Percentiles rank a stretch among this genome's conserved stretches.
Conservation (phyloP, 192 early-diverging fungal genomes). For the Haplosporangium gracile region DNA sequence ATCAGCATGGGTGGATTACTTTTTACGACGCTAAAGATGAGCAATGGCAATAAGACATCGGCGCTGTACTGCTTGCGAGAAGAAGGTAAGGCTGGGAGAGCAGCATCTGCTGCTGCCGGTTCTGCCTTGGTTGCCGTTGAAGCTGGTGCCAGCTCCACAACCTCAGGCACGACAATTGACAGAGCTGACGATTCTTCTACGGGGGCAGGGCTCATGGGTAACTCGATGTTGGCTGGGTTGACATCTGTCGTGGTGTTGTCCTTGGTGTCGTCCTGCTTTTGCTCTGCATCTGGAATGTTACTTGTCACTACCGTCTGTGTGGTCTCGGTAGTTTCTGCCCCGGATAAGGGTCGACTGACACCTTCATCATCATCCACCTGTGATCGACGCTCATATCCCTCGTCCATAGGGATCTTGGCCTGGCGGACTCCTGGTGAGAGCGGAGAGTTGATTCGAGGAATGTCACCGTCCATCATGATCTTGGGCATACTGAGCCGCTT, state of each 20-base stretch:
- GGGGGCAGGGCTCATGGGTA: slow-evolving; percentile 27
- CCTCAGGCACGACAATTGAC: not conserved
- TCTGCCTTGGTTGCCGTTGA: not conserved
- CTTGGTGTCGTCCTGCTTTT: not conserved
- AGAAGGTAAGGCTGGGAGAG: not conserved
- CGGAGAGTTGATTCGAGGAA: slow-evolving; percentile 11
- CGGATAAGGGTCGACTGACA: not conserved
- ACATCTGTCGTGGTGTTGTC: not conserved
- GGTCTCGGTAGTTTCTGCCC: not conserved
- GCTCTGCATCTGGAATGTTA: not conserved
- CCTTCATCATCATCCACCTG: not conserved
- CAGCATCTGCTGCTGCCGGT: not conserved
- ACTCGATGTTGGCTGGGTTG: slow-evolving; percentile 17
- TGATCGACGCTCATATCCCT: slow-evolving; percentile 28
- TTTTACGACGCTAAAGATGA: slow-evolving; percentile 77
- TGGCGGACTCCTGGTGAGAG: not conserved
- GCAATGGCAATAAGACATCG: slow-evolving; percentile 75
- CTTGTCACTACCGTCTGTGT: not conserved
- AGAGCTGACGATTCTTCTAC: not conserved
- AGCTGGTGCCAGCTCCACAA: not conserved
- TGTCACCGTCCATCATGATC: slow-evolving; percentile 39
- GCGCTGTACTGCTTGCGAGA: slow-evolving; percentile 59
- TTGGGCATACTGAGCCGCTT: slow-evolving; percentile 32
- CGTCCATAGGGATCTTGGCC: slow-evolving; percentile 47
- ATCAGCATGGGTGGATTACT: slow-evolving; percentile 77